Base-by-base conservation (phyloP, 2,329 filamentous ascomycete species). In the Fusarium praegraminearum region DNA sequence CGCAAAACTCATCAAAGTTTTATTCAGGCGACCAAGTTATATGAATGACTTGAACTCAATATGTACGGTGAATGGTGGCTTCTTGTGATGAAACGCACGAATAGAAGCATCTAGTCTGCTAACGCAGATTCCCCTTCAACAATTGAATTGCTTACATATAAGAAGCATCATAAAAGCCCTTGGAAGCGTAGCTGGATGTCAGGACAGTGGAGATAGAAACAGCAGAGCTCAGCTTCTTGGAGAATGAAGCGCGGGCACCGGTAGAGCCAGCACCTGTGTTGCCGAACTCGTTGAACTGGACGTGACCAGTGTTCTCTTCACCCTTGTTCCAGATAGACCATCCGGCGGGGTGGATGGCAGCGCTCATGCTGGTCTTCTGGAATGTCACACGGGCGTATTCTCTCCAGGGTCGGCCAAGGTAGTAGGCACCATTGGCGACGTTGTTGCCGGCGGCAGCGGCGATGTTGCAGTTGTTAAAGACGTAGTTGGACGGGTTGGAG, bases 191-290 rank as follows among this genome's bases (percentile, higher is more conserved):
- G 45, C 38, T 68, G 20, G 53, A 46, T 1, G 70, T 63, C 10
- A 80, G 58, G 1, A 80, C 74, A 12, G 73, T 72, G 1, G 69
- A 57, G 41, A 82, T 79, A 6, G 76, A 65, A 0, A 84, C 78
- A 1, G 82, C 58, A 1, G 75, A 61, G 26, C 64, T 68, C 20
- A 84, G 74, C 65, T 76, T 79, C 50, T 70, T 78, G 10, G 80
- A 68, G 15, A 73, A 73, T 2, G 58, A 55, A n/a, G 72, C 71
- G 4, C 71, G 69, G 57, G 81, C 83, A 38, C 77, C 80, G 12
- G 86, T 87, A 4, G 88, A 81, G 3, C 89, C 89, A 33, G 79
- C 75, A 2, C 89, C 89, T 2, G 82, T 83, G 77, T 91, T 91
- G 22, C 71, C 78, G 73, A 85, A 90, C 80, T 91, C 89, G 12